These are phyloP conservation scores for Litchi chinensis DNA, from an alignment of 345 rosid species.

Conservation along the genomic window DNA sequence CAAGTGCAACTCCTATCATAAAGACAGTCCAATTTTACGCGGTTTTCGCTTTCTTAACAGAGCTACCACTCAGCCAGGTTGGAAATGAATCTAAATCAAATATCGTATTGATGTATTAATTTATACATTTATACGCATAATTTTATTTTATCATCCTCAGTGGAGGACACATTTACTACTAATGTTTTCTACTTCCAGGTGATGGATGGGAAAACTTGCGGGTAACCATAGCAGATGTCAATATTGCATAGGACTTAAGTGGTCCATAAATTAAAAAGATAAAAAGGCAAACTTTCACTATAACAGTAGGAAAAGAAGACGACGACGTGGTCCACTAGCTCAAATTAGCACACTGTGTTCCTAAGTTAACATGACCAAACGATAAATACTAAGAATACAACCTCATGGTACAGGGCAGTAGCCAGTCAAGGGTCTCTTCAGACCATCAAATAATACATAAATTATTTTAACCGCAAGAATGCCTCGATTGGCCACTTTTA, in stretches of 20 bases:
- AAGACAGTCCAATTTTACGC: too few relatives aligned
- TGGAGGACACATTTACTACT: too few relatives aligned
- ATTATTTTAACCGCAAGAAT: slow-evolving; percentile 23
- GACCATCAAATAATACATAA: slow-evolving; percentile 26
- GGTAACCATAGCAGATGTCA: background rate
- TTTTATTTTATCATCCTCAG: too few relatives aligned
- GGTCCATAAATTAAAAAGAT: background rate
- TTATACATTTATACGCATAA: too few relatives aligned
- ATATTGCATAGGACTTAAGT: background rate
- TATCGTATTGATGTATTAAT: too few relatives aligned
- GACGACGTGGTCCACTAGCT: slow-evolving; percentile 32
- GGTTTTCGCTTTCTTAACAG: too few relatives aligned
- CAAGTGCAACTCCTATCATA: too few relatives aligned
- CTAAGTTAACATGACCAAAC: slow-evolving; percentile 46
- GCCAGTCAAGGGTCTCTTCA: slow-evolving; percentile 39
- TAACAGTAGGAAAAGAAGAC: slow-evolving; percentile 7
- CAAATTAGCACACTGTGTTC: slow-evolving; percentile 63
- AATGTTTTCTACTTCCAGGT: too few relatives aligned
- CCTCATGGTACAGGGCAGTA: slow-evolving; percentile 53
- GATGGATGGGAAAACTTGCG: too few relatives aligned
- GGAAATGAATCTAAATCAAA: too few relatives aligned
- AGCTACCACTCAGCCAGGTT: too few relatives aligned
- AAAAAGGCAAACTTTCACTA: slow-evolving; percentile 13
- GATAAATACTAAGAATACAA: slow-evolving; percentile 50
- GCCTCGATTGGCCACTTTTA: slow-evolving; percentile 44